Evolutionary conservation across 768 basidiomycete species (phyloP).

Genomic region (Butyriboletus loyo): DNA sequence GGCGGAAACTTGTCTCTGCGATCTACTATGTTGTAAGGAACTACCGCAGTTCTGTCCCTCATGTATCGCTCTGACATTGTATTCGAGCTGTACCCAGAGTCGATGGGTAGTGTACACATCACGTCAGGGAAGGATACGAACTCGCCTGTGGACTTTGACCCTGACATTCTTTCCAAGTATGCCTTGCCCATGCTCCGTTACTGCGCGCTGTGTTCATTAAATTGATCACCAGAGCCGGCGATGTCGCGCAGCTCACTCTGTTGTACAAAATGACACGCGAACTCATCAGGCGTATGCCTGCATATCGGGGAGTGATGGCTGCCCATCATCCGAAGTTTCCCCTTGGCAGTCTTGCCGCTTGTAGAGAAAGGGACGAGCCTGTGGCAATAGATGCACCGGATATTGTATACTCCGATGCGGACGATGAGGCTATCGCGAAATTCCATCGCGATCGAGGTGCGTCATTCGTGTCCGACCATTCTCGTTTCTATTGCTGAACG

Average conservation of each 20-base stretch:
- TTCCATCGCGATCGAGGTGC: constrained; percentile 21
- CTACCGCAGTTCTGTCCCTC: neutral
- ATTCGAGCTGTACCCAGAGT: constrained; percentile 41
- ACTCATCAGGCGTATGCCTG: constrained; percentile 49
- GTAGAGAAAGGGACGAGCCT: constrained; percentile 17
- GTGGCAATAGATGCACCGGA: constrained; percentile 27
- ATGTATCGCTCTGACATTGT: neutral
- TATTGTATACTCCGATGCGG: constrained; percentile 33
- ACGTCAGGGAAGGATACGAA: constrained; percentile 39
- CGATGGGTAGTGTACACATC: constrained; percentile 49
- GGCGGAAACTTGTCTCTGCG: constrained; percentile 28
- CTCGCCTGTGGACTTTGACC: constrained; percentile 43
- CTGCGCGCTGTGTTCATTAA: neutral
- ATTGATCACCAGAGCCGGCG: constrained; percentile 19
- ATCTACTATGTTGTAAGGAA: constrained; percentile 34
- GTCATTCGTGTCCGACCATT: neutral
- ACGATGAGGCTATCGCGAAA: constrained; percentile 32
- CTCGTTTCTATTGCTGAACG: neutral
- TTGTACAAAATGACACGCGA: constrained; percentile 57
- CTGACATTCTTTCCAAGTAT: constrained; percentile 44
- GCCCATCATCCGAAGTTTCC: constrained; percentile 30
- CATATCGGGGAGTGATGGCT: constrained; percentile 21
- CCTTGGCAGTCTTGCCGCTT: constrained; percentile 25
- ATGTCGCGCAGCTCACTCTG: constrained; percentile 46
- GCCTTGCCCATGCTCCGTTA: neutral